Evolutionary conservation across 1,284 basidiomycete genomes (phyloP), one percentile per base, ranked within the genome.

Genomic region (Boletus semigastroideus): DNA sequence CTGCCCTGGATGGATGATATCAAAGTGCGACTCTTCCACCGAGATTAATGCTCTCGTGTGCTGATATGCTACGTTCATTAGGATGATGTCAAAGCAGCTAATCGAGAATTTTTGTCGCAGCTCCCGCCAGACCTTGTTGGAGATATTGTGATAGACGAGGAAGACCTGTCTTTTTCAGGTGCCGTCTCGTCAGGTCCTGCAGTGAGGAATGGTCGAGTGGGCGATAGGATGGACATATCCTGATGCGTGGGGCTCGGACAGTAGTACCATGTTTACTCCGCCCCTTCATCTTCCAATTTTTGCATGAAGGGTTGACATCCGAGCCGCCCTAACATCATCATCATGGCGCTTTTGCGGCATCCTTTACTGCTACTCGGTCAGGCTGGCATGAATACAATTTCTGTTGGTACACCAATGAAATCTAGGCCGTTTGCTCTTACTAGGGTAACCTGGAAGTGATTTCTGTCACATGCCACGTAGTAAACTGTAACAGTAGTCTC

Each of bases 1-100:
- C 48, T 70, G 5, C 63, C 67, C 4, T 78, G 77, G 76, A 75
- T 75, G 30, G 68, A 69, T n/a, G 58, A 62, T 33, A 55, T 78
- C 54, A 75, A 76, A 65, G 75, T 76, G 31, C 31, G 34, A 30
- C 9, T 16, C 43, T 38, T 44, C n/a, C 4, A 4, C 13, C 1
- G 1, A 4, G 14, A 17, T 25, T 13, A 3, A 13, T 39, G 31
- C n/a, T 43, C 36, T 40, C n/a, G 9, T 42, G 20, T 17, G 17
- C 42, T 58, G 53, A 59, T 7, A 17, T n/a, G 3, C 9, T 12
- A 19, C 5, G 22, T 4, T 2, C 13, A 12, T 22, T 28, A 66
- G 65, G 68, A 69, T 22, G 63, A 66, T 19, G 65, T 66, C 22
- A 57, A 46, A 31, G 42, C 43, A 9, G 61, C 64, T n/a, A 66